These are phyloP conservation scores for Ogataea zsoltii DNA, from an alignment of 805 yeast genomes.

Conservation along the genomic window DNA sequence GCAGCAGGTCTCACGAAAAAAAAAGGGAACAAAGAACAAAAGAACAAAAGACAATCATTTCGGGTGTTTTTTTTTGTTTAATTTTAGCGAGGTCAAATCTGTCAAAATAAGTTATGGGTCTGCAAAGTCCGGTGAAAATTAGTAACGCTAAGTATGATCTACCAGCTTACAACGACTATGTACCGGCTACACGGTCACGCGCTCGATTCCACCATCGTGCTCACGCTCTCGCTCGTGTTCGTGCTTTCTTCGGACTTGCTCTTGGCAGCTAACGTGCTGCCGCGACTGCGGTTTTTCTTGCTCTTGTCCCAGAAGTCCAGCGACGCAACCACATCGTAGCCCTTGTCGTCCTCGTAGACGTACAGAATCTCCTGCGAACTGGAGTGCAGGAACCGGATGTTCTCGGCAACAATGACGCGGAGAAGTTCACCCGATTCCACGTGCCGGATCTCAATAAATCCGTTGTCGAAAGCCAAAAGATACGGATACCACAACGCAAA, in stretches of 20 bases:
- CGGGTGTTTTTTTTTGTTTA: no score
- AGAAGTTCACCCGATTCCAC: conserved; percentile 84
- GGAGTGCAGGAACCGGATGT: conserved; percentile 83
- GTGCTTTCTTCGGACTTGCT: background rate
- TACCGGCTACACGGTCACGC: no score
- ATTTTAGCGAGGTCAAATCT: background rate
- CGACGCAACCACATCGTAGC: conserved; percentile 89
- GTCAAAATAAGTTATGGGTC: background rate
- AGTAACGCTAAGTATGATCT: no score
- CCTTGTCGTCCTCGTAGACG: conserved; percentile 87
- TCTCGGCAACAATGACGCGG: conserved; percentile 89
- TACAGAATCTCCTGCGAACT: conserved; percentile 92
- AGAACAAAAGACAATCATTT: no score
- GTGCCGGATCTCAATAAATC: conserved; percentile 88
- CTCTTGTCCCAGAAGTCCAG: conserved; percentile 79
- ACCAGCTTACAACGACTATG: no score
- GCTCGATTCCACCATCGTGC: background rate
- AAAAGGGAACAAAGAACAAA: no score
- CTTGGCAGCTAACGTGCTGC: conserved; percentile 10
- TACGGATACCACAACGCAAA: conserved; percentile 95
- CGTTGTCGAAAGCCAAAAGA: conserved; percentile 83
- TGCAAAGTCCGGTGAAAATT: background rate
- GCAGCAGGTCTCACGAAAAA: background rate
- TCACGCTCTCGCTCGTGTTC: background rate
- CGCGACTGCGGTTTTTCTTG: conserved; percentile 30